Base-by-base conservation (phyloP, 1,284 basidiomycete genomes). In the Pyrrhoderma noxium region DNA sequence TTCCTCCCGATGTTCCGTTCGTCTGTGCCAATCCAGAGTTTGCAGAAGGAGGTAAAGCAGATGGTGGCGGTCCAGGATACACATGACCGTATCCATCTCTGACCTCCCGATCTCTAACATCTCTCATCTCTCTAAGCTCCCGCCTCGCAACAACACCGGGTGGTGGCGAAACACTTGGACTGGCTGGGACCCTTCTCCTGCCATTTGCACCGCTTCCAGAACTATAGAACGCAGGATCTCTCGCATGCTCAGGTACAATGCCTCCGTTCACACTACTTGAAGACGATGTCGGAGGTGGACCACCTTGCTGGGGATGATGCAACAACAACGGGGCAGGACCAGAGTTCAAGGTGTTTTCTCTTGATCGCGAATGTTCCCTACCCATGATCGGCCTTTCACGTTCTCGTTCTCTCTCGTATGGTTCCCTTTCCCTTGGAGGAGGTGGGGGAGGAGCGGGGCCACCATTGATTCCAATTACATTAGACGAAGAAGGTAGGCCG, bases 291-390 rank as follows among this genome's bases (percentile, higher is more conserved):
- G 27, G 27, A 5, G 27, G 27, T 47, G 72, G 73, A 47, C 71
- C 73, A 49, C 78, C 76, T 9, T 81, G 79, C 8, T 78, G 70
- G n/a, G 81, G 77, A 57, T 85, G 81, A 40, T 85, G 84, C 1
- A 88, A 66, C 3, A 85, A 65, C 14, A 85, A 61, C 7, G 76
- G 74, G 4, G 68, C 66, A 2, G 77, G 76, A 22, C 79, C 74
- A 11, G 27, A 31, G 27, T 31, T 31, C 27, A 31, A 31, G 27
- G 27, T 31, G 11, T 31, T 31, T 11, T 31, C 27, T 41, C 62
- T 60, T 2, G 68, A 65, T 3, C 60, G 60, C 2, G 79, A 80
- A 19, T 78, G 74, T 42, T 62, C 47, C 19, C 64, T 60, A 31
- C 27, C 27, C 5, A 31, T 31, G 27, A 31, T 11, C 11, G 27